phyloP scores from a whole-genome alignment of 345 rosid genomes.

The Triadica sebifera region DNA sequence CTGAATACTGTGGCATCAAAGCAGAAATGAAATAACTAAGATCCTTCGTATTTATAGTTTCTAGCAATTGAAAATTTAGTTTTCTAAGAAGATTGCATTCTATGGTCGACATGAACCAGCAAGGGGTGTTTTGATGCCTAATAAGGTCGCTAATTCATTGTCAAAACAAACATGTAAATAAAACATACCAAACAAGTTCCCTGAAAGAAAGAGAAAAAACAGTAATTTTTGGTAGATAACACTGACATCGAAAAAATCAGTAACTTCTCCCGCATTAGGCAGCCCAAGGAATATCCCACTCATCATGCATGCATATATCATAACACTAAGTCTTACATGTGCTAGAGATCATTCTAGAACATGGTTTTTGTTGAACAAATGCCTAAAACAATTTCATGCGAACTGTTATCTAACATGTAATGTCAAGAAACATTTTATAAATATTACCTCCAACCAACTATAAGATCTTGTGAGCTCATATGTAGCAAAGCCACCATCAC shows the following conservation, averaged over 20 bases:
- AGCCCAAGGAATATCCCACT: neutral
- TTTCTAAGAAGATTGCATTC: neutral
- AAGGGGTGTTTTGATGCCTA: no score
- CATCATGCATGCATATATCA: neutral
- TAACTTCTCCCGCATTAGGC: neutral
- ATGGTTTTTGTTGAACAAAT: neutral
- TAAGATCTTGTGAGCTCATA: slow-evolving; percentile 94
- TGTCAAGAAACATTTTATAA: slow-evolving; percentile 9
- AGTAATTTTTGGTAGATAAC: neutral
- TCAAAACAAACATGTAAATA: neutral
- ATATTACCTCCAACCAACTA: slow-evolving; percentile 79
- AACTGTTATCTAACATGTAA: no score
- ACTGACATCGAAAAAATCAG: neutral
- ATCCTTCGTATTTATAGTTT: neutral
- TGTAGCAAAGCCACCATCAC: slow-evolving; percentile 77
- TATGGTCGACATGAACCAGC: neutral
- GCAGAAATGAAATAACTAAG: neutral
- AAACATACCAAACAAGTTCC: neutral
- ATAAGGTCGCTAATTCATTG: no score
- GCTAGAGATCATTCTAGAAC: neutral
- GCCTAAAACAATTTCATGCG: neutral
- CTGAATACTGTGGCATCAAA: neutral
- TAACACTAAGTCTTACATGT: neutral
- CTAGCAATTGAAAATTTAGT: neutral
- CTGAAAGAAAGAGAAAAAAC: neutral